These are phyloP conservation scores for Naegleria gruberi DNA, from an alignment of 208 protist species.

Conservation along the genomic window DNA sequence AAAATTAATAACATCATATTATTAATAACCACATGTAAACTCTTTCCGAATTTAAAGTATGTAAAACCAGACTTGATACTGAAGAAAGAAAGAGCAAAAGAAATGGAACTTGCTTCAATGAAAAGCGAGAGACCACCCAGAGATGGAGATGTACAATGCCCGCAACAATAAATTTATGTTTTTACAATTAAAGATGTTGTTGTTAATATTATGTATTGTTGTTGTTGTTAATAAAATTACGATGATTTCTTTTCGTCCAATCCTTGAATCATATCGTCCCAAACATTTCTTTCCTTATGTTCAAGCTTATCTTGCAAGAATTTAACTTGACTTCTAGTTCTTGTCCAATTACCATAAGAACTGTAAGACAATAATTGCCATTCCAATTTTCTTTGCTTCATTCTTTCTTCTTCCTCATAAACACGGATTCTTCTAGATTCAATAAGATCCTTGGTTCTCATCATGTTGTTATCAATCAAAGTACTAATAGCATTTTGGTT, in stretches of 20 bases:
- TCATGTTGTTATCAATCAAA: background rate
- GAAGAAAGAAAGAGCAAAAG: background rate
- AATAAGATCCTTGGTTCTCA: background rate
- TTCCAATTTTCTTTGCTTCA: constrained; percentile 6
- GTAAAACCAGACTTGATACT: background rate
- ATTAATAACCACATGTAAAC: too few species aligned
- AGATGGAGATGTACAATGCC: constrained; percentile 18
- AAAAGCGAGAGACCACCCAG: background rate
- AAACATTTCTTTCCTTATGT: background rate
- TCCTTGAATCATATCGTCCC: background rate
- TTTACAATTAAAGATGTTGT: background rate
- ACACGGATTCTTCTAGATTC: background rate
- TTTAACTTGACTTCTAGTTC: background rate
- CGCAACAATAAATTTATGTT: background rate
- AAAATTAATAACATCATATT: background rate
- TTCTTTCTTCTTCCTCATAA: background rate
- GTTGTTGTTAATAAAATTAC: background rate
- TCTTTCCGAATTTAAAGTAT: background rate
- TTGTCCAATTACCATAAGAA: background rate
- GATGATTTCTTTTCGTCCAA: background rate
- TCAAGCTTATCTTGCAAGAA: background rate
- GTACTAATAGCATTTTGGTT: background rate
- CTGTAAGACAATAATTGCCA: background rate
- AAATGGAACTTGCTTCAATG: background rate
- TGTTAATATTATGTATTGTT: background rate